Percentiles rank a stretch among this genome's conserved stretches.
Evolutionary conservation across 371 early-diverging fungal species (phyloP).

Genomic region (Zancudomyces culisetae): DNA sequence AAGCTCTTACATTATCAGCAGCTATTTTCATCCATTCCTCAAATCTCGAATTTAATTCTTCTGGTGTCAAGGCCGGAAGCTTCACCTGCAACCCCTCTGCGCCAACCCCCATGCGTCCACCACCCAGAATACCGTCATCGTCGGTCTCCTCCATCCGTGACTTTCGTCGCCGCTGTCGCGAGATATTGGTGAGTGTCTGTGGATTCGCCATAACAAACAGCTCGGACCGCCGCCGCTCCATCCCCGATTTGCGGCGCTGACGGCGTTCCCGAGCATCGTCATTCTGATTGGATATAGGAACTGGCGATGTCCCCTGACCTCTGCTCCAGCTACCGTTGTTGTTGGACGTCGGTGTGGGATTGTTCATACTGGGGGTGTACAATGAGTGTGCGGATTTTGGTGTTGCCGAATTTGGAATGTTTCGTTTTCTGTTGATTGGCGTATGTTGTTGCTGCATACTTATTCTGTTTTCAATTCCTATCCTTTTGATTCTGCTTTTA

Average conservation of each 20-base stretch:
- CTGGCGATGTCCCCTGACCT: too few species aligned
- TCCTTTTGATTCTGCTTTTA: background rate
- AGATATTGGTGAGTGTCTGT: conserved; percentile 9
- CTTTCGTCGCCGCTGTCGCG: background rate
- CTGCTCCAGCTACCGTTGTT: too few species aligned
- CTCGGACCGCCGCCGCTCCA: conserved; percentile 18
- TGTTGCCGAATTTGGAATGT: background rate
- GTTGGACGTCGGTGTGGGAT: too few species aligned
- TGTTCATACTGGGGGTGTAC: too few species aligned
- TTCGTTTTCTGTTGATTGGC: conserved; percentile 1
- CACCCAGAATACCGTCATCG: conserved; percentile 1
- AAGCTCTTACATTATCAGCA: conserved; percentile 83
- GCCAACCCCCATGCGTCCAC: conserved; percentile 3
- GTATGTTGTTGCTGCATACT: background rate
- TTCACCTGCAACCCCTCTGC: conserved; percentile 14
- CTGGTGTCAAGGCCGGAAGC: conserved; percentile 23
- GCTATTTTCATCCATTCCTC: conserved; percentile 97
- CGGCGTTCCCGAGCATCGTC: conserved; percentile 24
- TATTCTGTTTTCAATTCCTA: background rate
- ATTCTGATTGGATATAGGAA: conserved; percentile 6
- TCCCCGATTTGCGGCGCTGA: conserved; percentile 23
- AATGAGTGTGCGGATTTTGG: background rate
- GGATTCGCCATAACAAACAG: conserved; percentile 22
- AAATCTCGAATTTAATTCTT: conserved; percentile 33
- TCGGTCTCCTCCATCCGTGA: background rate